Evolutionary conservation across 1,139 yeast species (phyloP).

Genomic region (Geotrichum fermentans): DNA sequence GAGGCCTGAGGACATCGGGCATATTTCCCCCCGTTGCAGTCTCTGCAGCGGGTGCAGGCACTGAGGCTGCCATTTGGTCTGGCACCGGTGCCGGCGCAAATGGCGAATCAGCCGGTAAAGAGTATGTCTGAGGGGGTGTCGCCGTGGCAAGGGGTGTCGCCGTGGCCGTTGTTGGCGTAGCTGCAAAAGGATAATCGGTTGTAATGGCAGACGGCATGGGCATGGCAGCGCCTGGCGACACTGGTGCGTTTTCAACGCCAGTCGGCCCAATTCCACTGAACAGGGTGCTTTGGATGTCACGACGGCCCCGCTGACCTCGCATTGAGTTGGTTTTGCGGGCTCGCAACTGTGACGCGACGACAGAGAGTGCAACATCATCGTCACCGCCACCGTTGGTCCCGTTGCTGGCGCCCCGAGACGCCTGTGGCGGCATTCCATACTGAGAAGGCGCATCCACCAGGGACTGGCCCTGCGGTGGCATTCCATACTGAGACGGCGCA

Average conservation of each 20-base stretch:
- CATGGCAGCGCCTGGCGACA: slow-evolving; percentile 9
- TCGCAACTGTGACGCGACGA: slow-evolving; percentile 32
- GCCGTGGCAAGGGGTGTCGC: not conserved
- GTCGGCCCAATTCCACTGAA: slow-evolving; percentile 47
- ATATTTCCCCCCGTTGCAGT: no score
- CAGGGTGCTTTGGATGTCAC: slow-evolving; percentile 49
- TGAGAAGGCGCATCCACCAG: no score
- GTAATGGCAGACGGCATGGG: not conserved
- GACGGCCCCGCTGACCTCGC: slow-evolving; percentile 36
- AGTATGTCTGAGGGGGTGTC: not conserved
- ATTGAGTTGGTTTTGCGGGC: slow-evolving; percentile 33
- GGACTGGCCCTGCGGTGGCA: no score
- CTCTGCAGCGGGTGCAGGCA: no score
- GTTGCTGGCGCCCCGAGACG: no score
- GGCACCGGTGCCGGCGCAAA: no score
- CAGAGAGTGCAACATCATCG: slow-evolving; percentile 32
- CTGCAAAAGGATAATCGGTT: not conserved
- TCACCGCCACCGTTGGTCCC: no score
- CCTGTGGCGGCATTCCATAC: no score
- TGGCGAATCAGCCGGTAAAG: not conserved
- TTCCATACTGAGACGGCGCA: no score
- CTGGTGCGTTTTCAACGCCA: slow-evolving; percentile 22
- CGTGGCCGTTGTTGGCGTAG: no score
- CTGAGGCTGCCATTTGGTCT: no score
- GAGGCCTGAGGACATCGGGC: no score